phyloP scores from a whole-genome alignment of 257 asterid genomes.

The Lithospermum erythrorhizon region DNA sequence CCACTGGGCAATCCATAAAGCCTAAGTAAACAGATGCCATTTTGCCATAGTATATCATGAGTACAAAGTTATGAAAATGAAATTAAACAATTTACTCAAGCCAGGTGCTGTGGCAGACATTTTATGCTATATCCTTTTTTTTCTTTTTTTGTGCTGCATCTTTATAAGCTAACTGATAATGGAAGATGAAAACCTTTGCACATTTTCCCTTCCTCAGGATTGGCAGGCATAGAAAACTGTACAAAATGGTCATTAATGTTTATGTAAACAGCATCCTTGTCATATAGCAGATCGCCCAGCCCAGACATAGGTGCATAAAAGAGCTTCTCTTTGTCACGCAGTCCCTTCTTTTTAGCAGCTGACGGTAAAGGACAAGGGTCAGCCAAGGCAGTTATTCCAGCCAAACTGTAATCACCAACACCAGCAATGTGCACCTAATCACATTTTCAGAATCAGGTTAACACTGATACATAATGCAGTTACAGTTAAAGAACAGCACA shows the following conservation, averaged over 20 bases:
- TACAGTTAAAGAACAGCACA: neutral
- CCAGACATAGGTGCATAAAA: slow-evolving; percentile 99
- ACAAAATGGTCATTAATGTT: slow-evolving; percentile 83
- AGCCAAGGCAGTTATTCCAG: slow-evolving; percentile 52
- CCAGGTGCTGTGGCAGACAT: neutral
- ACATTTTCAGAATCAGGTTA: neutral
- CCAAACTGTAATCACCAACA: slow-evolving; percentile 76
- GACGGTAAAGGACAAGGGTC: slow-evolving; percentile 99
- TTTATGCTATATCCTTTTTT: no score
- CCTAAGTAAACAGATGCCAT: neutral
- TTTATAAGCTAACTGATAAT: neutral
- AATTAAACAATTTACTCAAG: neutral
- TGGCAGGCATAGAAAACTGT: slow-evolving; percentile 70
- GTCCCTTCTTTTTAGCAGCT: slow-evolving; percentile 92
- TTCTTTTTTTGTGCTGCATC: neutral
- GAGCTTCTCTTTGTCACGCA: slow-evolving; percentile 91
- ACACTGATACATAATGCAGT: neutral
- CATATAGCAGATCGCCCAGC: slow-evolving; percentile 89
- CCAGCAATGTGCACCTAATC: slow-evolving; percentile 94
- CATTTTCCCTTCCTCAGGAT: slow-evolving; percentile 25
- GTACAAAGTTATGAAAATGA: neutral
- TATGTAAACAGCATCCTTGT: slow-evolving; percentile 95
- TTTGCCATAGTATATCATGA: neutral
- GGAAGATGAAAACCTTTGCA: slow-evolving; percentile 33
- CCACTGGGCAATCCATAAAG: neutral